Base-by-base conservation (phyloP, 2,329 filamentous ascomycete genomes). In the Paecilomyces sp. region DNA sequence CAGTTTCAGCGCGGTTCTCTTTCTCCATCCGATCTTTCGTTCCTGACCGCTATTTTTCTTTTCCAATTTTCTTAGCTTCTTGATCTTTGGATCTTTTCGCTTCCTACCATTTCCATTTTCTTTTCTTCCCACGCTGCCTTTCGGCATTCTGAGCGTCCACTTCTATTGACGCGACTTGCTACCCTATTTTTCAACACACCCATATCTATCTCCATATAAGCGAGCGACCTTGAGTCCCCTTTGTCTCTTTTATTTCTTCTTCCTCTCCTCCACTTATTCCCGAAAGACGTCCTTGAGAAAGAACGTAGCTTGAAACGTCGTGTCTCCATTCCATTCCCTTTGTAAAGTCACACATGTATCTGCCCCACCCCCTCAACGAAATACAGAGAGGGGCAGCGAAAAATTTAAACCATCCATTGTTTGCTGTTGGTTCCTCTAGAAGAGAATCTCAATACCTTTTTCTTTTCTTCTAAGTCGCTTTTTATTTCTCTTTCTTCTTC, bases 31-130 rank as follows among this genome's bases (percentile, higher is more conserved):
- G 54, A 61, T 15, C 50, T 55, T 52, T 56, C 58, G 47, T 41
- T 60, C 62, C 50, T 59, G 54, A 53, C 60, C 36, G 54, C 52
- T 22, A 57, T 47, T 47, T 47, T 47, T 18, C n/a, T 15, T 47
- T 47, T 15, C 18, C 8, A 8, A 47, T 41, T n/a, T n/a, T 15
- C 8, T 33, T 33, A 3, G 11, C 9, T 3, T 33, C 9, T 12
- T 3, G 11, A 28, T 28, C 25, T 8, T 33, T 33, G 31, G 31
- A 9, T 12, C 31, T 33, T 33, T 33, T 33, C 31, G 11, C 31
- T 47, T 47, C 41, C 18, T 47, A 47, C 41, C 3, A 9, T 8
- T 47, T 47, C 1, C 6, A n/a, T 47, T 47, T 47, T 47, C 41
- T 47, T 47, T 18, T 47, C 15, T n/a, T 15, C n/a, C 8, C 11